Evolutionary conservation across 176 grass and related monocot genomes (phyloP), one percentile per base, ranked within the genome.

Genomic region (Lolium multiflorum): DNA sequence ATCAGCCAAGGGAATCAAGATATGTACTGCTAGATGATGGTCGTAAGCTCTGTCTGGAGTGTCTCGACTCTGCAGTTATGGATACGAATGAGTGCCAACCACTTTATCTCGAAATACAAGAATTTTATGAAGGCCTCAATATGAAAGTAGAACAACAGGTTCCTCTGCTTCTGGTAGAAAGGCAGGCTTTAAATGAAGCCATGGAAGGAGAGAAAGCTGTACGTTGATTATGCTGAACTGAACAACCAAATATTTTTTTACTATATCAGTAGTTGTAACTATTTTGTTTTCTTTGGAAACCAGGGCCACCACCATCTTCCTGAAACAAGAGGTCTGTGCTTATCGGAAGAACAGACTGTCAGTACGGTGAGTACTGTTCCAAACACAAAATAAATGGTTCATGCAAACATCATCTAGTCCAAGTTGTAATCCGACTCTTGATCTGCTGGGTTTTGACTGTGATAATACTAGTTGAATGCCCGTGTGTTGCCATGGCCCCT

Each of bases 131-230:
- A 92, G 89, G 97, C 66, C 76, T 99, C 74, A 94, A 99, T 82
- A 99, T 99, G 97, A 97, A 94, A 90, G 81, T 99, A 73, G 92
- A 93, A 78, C 97, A 99, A 37, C 94, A 94, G 70, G 90, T 99
- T 85, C 97, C 97, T 65, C 83, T 99, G 39, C 94, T 99, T 88
- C 79, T 99, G 66, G 94, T 97, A 49, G 97, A 99, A 89, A 94
- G 94, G 73, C 97, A 99, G 85, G 94, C 97, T 87, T 82, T 99
- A 59, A 99, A 99, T 76, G 97, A 99, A 76, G 97, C 94, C 54
- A 91, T 99, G 97, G 94, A 99, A 88, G 97, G 97, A 89, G 94
- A 99, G 86, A 99, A 91, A 65, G 71, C 88, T 59, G 94, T 99
- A 84, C 71, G 92, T 81, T 83, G 26, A 65, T 77, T 35, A 86